These are phyloP conservation scores for Dactylellina sp. DNA, from an alignment of 2,329 filamentous ascomycete genomes.

Conservation along the genomic window DNA sequence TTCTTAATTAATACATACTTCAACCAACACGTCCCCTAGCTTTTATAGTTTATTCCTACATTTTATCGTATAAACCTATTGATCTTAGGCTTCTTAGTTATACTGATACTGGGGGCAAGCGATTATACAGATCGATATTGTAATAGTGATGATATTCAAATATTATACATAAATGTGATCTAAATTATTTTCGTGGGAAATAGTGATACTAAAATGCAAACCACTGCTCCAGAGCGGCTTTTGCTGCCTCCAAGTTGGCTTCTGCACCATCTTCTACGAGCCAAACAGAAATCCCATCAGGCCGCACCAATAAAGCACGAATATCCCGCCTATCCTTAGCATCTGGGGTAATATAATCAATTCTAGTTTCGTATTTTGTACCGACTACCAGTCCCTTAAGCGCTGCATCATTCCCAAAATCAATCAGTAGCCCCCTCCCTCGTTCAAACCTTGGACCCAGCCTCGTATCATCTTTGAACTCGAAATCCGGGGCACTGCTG, in stretches of 20 bases:
- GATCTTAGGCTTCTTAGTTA: too few species aligned
- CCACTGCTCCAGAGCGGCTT: neutral
- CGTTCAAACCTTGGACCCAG: conserved; percentile 61
- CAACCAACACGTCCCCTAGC: too few species aligned
- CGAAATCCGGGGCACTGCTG: conserved; percentile 63
- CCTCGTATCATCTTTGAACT: conserved; percentile 57
- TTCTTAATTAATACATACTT: too few species aligned
- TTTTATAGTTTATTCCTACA: too few species aligned
- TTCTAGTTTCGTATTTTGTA: conserved; percentile 34
- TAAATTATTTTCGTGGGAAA: too few species aligned
- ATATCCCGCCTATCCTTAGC: conserved; percentile 60
- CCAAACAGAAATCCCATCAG: conserved; percentile 63
- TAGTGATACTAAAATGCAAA: neutral
- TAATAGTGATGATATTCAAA: too few species aligned
- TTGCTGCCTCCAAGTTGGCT: neutral
- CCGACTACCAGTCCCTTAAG: conserved; percentile 48
- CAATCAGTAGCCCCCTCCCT: conserved; percentile 61
- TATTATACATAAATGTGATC: too few species aligned
- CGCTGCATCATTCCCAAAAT: conserved; percentile 57
- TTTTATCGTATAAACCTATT: too few species aligned
- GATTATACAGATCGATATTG: too few species aligned
- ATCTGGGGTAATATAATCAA: conserved; percentile 58
- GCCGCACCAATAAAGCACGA: conserved; percentile 61
- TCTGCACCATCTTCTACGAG: conserved; percentile 56
- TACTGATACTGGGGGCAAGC: too few species aligned